phyloP scores from a whole-genome alignment of 2,329 filamentous ascomycete genomes.

The Lecanicillium sp. region DNA sequence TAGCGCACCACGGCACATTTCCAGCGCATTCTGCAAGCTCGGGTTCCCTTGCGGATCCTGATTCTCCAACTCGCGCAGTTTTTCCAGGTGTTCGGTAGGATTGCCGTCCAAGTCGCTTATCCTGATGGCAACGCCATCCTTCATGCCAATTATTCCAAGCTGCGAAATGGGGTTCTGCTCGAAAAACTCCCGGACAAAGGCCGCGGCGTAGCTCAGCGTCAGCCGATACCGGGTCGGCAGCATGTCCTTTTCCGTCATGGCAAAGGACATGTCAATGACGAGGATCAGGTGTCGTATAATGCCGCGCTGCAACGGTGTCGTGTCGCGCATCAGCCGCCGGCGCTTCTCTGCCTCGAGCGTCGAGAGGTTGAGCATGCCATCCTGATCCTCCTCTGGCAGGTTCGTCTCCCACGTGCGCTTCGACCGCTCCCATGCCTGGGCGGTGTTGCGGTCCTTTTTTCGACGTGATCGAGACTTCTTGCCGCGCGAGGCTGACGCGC shows the following conservation, averaged over 20 bases:
- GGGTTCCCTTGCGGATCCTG: constrained; percentile 66
- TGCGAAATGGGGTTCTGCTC: constrained; percentile 98
- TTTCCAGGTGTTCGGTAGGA: constrained; percentile 77
- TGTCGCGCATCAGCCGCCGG: constrained; percentile 76
- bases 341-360: constrained; percentile 79
- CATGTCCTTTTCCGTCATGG: constrained; percentile 93
- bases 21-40: constrained; percentile 86
- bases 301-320: constrained; percentile 87
- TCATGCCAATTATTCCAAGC: constrained; percentile 85
- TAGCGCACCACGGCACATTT: constrained; percentile 88
- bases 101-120: constrained; percentile 90
- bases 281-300: constrained; percentile 96
- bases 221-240: constrained; percentile 81
- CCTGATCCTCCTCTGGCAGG: constrained; percentile 60
- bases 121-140: constrained; percentile 78
- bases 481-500: constrained; percentile 16
- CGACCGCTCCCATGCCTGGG: constrained; percentile 59
- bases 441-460: constrained; percentile 26
- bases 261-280: constrained; percentile 83
- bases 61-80: constrained; percentile 59
- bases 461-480: constrained; percentile 18
- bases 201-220: constrained; percentile 71
- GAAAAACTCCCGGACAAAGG: constrained; percentile 91
- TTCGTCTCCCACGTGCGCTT: constrained; percentile 66
- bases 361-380: constrained; percentile 71